Percentiles rank a stretch among this genome's conserved stretches.
Conservation (phyloP, 192 early-diverging fungal genomes). For the Podochytrium sp. region DNA sequence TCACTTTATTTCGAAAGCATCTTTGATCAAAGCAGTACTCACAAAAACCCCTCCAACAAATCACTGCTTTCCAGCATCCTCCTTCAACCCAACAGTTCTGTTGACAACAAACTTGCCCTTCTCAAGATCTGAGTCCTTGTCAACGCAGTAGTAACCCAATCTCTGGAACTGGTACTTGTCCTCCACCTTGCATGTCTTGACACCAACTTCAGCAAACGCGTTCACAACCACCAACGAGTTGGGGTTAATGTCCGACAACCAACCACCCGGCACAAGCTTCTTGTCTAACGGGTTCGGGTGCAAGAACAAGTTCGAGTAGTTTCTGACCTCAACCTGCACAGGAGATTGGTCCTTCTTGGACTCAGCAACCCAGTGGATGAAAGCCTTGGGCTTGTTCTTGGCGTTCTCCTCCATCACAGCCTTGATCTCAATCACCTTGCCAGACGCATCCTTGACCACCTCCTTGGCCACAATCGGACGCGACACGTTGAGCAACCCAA, state of each 20-base stretch:
- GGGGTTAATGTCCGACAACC: constrained; percentile 84
- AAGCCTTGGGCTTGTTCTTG: constrained; percentile 86
- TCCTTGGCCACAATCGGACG: constrained; percentile 85
- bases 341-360: constrained; percentile 82
- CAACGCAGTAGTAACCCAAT: constrained; percentile 98
- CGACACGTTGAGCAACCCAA: constrained; percentile 88
- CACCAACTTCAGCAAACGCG: constrained; percentile 82
- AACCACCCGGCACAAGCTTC: constrained; percentile 84
- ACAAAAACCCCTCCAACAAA: not conserved
- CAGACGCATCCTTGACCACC: constrained; percentile 75
- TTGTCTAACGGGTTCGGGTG: constrained; percentile 86
- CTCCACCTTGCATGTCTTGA: constrained; percentile 79
- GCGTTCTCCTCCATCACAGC: constrained; percentile 77
- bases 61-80: constrained; percentile 58
- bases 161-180: constrained; percentile 93
- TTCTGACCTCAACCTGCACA: constrained; percentile 79
- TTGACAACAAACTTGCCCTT: constrained; percentile 62
- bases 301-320: constrained; percentile 87
- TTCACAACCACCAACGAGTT: constrained; percentile 75
- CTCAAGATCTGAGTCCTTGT: constrained; percentile 79
- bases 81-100: constrained; percentile 58
- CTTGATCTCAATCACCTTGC: constrained; percentile 81
- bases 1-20: too few species aligned
- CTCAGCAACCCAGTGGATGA: constrained; percentile 98
- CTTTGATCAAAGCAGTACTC: too few species aligned